Base-by-base conservation (phyloP, 768 basidiomycete genomes). In the Clavaria fumosa region DNA sequence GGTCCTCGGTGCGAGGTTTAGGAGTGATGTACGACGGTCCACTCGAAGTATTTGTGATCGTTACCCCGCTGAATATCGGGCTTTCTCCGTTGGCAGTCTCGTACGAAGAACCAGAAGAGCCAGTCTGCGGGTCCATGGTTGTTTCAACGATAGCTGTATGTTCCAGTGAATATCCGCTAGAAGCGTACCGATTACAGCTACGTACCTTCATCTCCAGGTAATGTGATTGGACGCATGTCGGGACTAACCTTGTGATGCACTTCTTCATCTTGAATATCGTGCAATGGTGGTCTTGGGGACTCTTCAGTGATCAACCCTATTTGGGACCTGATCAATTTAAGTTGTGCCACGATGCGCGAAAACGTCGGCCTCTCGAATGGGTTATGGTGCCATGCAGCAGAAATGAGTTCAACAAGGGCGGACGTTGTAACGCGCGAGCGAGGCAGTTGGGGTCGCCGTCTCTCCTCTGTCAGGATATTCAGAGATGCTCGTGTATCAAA, bases 331-430 rank as follows among this genome's bases (percentile, higher is more conserved):
- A 75, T 47, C 20, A 49, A 53, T 47, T 66, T 62, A 37, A 80
- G 45, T 10, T 62, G 62, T 4, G 49, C 43, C 2, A 67, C 66
- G 19, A 79, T 57, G 19, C 56, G 47, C 12, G 59, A 51, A 47
- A 83, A 84, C 0, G 61, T 42, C 3, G 73, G 71, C 0, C 81
- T 66, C n/a, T 47, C 41, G 5, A 49, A 45, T 1, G 77, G 70
- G 35, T 71, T 61, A 2, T 55, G 58, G 31, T 63, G 53, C 80
- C 81, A 85, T 45, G 74, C 77, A 3, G 47, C 28, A 7, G 56
- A 53, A 17, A 85, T 55, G 33, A 79, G 56, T 6, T 63, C 54
- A 46, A 59, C 57, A 28, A 64, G 53, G 1, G 50, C 50, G 1
- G 59, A 47, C 2, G 53, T 53, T 33, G 53, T 49, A 43, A 62